Conservation (phyloP, 805 yeast genomes). For the Peterozyma xylosa region DNA sequence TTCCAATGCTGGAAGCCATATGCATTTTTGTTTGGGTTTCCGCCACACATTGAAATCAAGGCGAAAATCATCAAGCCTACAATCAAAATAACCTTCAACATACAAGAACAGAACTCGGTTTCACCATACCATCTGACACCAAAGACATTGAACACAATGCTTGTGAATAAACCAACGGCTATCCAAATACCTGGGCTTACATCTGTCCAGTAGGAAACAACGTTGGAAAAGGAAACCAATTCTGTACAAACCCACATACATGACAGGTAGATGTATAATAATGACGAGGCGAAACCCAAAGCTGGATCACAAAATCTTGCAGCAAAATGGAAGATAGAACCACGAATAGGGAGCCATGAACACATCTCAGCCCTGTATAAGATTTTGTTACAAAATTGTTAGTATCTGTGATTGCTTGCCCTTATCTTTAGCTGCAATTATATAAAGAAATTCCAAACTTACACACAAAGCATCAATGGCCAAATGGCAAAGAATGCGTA, state of each 20-base stretch:
- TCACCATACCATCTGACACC: slow-evolving; percentile 42
- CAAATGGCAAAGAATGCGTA: slow-evolving; percentile 32
- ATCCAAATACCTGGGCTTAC: slow-evolving; percentile 40
- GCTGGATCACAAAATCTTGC: slow-evolving; percentile 39
- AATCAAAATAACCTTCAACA: slow-evolving; percentile 35
- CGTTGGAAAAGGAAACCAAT: slow-evolving; percentile 36
- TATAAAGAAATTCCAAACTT: too few relatives aligned
- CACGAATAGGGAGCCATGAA: slow-evolving; percentile 38
- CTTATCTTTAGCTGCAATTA: too few relatives aligned
- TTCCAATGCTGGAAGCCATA: slow-evolving; percentile 26
- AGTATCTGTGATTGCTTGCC: too few relatives aligned
- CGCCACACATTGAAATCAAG: slow-evolving; percentile 43
- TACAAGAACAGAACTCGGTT: slow-evolving; percentile 36
- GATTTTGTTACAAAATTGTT: too few relatives aligned
- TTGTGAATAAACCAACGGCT: slow-evolving; percentile 29
- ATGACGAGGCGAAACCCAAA: slow-evolving; percentile 36
- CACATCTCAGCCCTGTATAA: slow-evolving; percentile 26
- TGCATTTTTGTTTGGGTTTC: slow-evolving; percentile 36
- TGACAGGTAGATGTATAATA: slow-evolving; percentile 42
- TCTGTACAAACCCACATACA: slow-evolving; percentile 42
- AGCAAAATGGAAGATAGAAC: slow-evolving; percentile 39
- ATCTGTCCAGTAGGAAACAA: slow-evolving; percentile 40
- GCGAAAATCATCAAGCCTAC: slow-evolving; percentile 36
- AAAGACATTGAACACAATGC: slow-evolving; percentile 32
- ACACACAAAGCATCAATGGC: slow-evolving; percentile 32